phyloP scores from a whole-genome alignment of 192 early-diverging fungal species.

The Phycomyces nitens region DNA sequence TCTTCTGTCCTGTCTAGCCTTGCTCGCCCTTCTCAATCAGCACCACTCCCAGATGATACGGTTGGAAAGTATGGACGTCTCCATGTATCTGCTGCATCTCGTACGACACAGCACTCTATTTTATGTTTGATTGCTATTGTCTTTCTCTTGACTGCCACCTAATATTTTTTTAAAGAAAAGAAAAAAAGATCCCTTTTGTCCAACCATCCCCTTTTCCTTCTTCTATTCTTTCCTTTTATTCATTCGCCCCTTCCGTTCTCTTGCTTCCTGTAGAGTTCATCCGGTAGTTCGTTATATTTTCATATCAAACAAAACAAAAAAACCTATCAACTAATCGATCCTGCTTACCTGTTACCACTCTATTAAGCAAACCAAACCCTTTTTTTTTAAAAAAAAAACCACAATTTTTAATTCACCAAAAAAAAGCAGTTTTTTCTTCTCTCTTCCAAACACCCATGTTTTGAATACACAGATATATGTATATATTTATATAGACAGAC shows the following conservation, averaged over 20 bases:
- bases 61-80: conserved; percentile 26
- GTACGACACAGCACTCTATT: neutral
- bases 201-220: conserved; percentile 2
- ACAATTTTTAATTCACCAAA: no score
- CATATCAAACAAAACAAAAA: no score
- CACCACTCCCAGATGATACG: conserved; percentile 28
- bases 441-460: no score
- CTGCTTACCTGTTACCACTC: no score
- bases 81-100: conserved; percentile 15
- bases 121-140: neutral
- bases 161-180: neutral
- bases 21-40: conserved; percentile 16
- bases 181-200: neutral
- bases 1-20: neutral
- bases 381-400: no score
- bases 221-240: neutral
- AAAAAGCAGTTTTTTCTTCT: no score
- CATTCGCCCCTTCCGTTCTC: neutral
- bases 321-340: no score
- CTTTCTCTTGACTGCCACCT: neutral
- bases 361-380: no score
- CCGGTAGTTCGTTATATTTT: no score
- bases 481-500: no score
- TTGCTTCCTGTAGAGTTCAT: neutral
- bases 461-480: no score